A percentile compares a stretch with the other conserved stretches of the same genome.
These are phyloP conservation scores for Lupinus albus DNA, from an alignment of 306 rosid genomes.

Conservation along the genomic window DNA sequence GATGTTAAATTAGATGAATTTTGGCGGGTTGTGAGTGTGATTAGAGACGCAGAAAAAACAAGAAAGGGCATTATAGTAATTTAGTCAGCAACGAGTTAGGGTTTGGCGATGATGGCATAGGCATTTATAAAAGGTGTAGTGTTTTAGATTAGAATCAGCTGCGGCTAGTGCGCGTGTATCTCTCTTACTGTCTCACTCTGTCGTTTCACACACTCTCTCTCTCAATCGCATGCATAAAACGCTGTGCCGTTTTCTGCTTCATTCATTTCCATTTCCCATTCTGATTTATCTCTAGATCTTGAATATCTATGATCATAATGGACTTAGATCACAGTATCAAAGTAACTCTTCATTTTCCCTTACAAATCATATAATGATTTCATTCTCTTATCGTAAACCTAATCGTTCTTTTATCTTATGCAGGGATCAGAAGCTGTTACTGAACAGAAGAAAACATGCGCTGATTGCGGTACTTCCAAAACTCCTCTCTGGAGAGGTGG, in stretches of 20 bases:
- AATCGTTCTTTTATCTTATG: constrained; percentile 13
- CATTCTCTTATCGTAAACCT: background rate
- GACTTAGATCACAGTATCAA: constrained; percentile 67
- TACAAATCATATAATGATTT: background rate
- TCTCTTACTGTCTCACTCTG: constrained; percentile 9
- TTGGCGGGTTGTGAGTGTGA: constrained; percentile 57
- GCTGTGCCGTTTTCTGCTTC: constrained; percentile 20
- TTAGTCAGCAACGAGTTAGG: constrained; percentile 52
- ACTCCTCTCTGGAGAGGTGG: constrained; percentile 98
- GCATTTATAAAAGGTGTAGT: constrained; percentile 51
- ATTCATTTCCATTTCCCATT: background rate
- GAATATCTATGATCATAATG: constrained; percentile 3
- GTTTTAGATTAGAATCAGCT: constrained; percentile 55
- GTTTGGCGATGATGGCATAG: constrained; percentile 59
- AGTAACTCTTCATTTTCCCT: constrained; percentile 51
- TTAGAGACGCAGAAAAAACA: background rate
- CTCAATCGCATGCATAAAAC: constrained; percentile 37
- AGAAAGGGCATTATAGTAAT: constrained; percentile 54
- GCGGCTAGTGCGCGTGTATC: constrained; percentile 71
- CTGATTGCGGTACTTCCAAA: constrained; percentile 90
- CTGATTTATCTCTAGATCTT: constrained; percentile 27
- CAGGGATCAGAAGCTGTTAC: constrained; percentile 85
- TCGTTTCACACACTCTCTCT: constrained; percentile 18
- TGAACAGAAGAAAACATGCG: constrained; percentile 75
- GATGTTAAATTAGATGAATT: constrained; percentile 39